Evolutionary conservation across 73 alveolate species (phyloP).

Genomic region (Blepharisma japonicum): DNA sequence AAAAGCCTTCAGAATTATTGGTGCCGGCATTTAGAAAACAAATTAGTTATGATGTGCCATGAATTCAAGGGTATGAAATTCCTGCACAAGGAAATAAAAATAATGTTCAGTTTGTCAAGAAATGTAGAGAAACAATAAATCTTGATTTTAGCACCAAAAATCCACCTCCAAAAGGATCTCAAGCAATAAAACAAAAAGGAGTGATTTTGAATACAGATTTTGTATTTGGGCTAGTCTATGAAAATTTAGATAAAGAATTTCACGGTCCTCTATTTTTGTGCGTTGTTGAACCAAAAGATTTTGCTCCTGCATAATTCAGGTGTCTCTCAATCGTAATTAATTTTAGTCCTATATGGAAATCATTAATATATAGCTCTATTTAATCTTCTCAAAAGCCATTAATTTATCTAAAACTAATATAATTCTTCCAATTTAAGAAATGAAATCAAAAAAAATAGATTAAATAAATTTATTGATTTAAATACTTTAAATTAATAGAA

Average conservation of each 20-base stretch:
- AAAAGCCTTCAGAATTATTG: not conserved
- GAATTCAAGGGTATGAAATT: slow-evolving; percentile 29
- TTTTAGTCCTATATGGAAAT: no score
- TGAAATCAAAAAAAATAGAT: no score
- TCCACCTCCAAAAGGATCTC: not conserved
- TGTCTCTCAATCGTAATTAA: not conserved
- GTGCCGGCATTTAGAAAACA: slow-evolving; percentile 13
- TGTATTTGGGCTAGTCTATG: not conserved
- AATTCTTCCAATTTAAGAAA: no score
- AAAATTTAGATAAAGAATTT: not conserved
- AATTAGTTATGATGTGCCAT: not conserved
- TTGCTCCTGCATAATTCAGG: not conserved
- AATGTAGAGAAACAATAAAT: not conserved
- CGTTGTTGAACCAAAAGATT: slow-evolving; percentile 1
- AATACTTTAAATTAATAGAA: no score
- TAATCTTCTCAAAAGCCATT: no score
- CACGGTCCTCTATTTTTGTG: slow-evolving; percentile 3
- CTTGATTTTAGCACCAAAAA: not conserved
- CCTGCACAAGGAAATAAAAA: slow-evolving; percentile 23
- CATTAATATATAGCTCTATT: no score
- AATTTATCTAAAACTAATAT: no score
- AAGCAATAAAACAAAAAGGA: not conserved
- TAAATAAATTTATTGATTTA: no score
- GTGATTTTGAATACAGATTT: not conserved
- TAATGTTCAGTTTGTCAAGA: not conserved